These are phyloP conservation scores for Tetraselmis chui DNA, from an alignment of 139 green algal species.

Conservation along the genomic window DNA sequence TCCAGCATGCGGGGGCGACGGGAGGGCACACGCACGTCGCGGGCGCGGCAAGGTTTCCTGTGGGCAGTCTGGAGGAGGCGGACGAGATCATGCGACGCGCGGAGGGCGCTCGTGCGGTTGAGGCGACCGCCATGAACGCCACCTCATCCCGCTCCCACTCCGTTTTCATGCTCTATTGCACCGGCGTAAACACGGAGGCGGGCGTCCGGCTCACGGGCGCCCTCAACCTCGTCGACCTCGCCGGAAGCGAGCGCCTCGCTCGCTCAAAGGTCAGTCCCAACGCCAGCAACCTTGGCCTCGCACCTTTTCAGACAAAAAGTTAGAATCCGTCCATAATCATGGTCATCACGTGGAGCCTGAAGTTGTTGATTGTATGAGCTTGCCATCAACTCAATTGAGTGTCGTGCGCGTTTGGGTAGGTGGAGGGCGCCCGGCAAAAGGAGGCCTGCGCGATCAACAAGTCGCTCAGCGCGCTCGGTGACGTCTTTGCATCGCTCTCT, in stretches of 20 bases:
- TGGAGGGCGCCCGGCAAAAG: constrained; percentile 69
- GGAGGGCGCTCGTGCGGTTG: constrained; percentile 50
- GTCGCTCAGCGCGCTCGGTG: constrained; percentile 70
- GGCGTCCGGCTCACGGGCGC: constrained; percentile 58
- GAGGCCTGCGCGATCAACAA: constrained; percentile 95
- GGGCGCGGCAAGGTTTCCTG: constrained; percentile 38
- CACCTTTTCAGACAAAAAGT: too few relatives aligned
- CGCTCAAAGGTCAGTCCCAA: constrained; percentile 27
- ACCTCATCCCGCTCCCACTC: constrained; percentile 77
- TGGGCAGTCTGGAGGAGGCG: constrained; percentile 51
- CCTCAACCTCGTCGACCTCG: constrained; percentile 90
- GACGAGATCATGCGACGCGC: constrained; percentile 56
- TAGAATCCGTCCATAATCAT: too few relatives aligned
- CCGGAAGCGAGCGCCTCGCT: constrained; percentile 78
- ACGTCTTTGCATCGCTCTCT: constrained; percentile 78
- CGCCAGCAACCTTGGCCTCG: too few relatives aligned
- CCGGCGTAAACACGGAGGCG: constrained; percentile 58
- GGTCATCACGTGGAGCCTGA: too few relatives aligned
- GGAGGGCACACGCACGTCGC: constrained; percentile 67
- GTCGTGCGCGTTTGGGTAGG: constrained; percentile 30
- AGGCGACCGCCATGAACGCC: constrained; percentile 91
- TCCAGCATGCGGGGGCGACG: constrained; percentile 2
- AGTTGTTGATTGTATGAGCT: too few relatives aligned
- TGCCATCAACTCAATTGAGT: neutral
- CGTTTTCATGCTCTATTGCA: constrained; percentile 95